phyloP scores from a whole-genome alignment of 1,284 basidiomycete genomes.

The Bjerkandera adusta region DNA sequence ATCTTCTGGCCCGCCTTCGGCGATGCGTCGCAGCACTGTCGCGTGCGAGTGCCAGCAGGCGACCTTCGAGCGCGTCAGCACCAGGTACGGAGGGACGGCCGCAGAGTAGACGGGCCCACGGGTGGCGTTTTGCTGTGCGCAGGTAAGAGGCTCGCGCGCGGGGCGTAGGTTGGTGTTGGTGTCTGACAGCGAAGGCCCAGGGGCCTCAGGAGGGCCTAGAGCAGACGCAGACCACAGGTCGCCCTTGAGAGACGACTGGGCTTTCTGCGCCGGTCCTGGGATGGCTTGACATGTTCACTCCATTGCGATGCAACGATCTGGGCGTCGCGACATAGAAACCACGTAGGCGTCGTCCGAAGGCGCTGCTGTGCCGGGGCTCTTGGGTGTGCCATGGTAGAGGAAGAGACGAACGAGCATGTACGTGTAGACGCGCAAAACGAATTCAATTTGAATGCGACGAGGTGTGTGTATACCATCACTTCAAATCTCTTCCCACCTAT shows the following conservation, averaged over 20 bases:
- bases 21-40: conserved; percentile 47
- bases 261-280: too few relatives aligned
- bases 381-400: too few relatives aligned
- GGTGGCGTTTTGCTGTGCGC: conserved; percentile 45
- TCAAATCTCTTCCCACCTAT: too few relatives aligned
- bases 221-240: neutral
- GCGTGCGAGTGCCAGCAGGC: conserved; percentile 80
- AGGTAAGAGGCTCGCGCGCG: conserved; percentile 37
- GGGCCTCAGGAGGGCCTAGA: neutral
- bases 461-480: too few relatives aligned
- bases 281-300: conserved; percentile 44
- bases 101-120: conserved; percentile 37
- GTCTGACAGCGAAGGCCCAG: neutral
- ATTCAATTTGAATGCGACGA: too few relatives aligned
- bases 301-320: conserved; percentile 54
- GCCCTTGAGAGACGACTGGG: neutral
- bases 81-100: conserved; percentile 41
- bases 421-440: too few relatives aligned
- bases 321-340: conserved; percentile 52
- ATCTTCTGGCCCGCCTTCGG: conserved; percentile 24
- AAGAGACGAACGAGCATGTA: too few relatives aligned
- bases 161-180: neutral
- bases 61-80: conserved; percentile 56
- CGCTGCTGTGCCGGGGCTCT: too few relatives aligned
- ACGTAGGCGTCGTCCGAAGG: too few relatives aligned